These are phyloP conservation scores for Zizania palustris DNA, from an alignment of 202 grass and related monocot species.

Conservation along the genomic window DNA sequence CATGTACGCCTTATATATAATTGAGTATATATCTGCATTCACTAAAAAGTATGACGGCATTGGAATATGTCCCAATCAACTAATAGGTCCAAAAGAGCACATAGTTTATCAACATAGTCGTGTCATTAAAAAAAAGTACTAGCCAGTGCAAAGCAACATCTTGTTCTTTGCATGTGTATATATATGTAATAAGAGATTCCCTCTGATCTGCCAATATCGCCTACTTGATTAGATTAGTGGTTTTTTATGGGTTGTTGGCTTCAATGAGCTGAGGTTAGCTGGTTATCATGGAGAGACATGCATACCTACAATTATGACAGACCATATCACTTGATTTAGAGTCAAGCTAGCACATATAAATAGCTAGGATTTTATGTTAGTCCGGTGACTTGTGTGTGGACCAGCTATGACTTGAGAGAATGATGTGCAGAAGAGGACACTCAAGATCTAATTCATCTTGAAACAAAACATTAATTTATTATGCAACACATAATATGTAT, in stretches of 20 bases:
- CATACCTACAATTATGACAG: background rate
- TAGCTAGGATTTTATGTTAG: constrained; percentile 1
- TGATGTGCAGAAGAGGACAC: too few species aligned
- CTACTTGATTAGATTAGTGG: background rate
- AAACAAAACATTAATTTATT: too few species aligned
- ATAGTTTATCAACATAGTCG: background rate
- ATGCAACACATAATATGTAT: too few species aligned
- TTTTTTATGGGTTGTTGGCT: background rate
- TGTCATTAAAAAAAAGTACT: background rate
- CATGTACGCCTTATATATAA: too few species aligned
- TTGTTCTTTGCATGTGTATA: background rate
- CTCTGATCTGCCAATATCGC: background rate
- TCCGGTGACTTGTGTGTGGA: background rate
- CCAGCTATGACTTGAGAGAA: background rate
- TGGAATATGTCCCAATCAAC: background rate
- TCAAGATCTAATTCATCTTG: too few species aligned
- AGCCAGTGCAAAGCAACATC: background rate
- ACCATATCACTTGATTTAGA: background rate
- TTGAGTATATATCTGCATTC: too few species aligned
- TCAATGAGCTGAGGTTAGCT: background rate
- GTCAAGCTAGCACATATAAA: background rate
- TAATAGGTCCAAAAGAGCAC: background rate
- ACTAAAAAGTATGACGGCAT: background rate
- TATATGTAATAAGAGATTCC: background rate
- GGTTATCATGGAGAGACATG: background rate